Base-by-base conservation (phyloP, 352 stramenopile species). In the Globisporangium takayamanum region DNA sequence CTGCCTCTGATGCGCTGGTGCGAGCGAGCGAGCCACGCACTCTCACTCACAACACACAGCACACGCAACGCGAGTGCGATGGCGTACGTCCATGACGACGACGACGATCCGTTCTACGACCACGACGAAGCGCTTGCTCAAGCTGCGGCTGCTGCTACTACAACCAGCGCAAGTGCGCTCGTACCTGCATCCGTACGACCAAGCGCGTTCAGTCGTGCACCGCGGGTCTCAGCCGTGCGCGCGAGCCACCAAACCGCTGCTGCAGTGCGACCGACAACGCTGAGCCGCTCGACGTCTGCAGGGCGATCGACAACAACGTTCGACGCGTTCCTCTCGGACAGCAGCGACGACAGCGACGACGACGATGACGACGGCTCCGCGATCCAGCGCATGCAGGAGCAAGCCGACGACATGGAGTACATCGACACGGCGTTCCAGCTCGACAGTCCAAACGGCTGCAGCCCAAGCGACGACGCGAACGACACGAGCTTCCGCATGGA, bases 361-460 rank as follows among this genome's bases (percentile, higher is more conserved):
- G 64, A 80, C 28, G 64, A 74, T 47, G 65, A 66, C 25, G 62
- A 69, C 11, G 64, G 58, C 14, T 42, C 62, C 7, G 59, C 44
- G 0, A 10, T 81, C 28, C 26, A 67, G 54, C 66, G 74, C 39
- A 84, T 84, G 74, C 72, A 81, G 62, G 62, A 70, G 53, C 70
- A 84, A 46, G 73, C 70, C 5, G 75, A 84, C 59, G 75, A 84
- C 60, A 68, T 74, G 59, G 53, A 56, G 37, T 80, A 75, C 63
- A 55, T 74, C 22, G 59, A 73, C 50, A 67, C 64, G 55, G 56
- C 60, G 36, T 70, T 80, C 60, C 62, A 59, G 46, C 55, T 75
- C 59, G 59, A 68, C 15, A 58, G 63, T 5, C 57, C 58, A 2
- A 62, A 62, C 47, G 22, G 28, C 20, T 37, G 37, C 14, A 33